Percentiles rank a stretch among this genome's conserved stretches.
phyloP scores from a whole-genome alignment of 148 eudicot genomes.

The Amaranthus palmeri region DNA sequence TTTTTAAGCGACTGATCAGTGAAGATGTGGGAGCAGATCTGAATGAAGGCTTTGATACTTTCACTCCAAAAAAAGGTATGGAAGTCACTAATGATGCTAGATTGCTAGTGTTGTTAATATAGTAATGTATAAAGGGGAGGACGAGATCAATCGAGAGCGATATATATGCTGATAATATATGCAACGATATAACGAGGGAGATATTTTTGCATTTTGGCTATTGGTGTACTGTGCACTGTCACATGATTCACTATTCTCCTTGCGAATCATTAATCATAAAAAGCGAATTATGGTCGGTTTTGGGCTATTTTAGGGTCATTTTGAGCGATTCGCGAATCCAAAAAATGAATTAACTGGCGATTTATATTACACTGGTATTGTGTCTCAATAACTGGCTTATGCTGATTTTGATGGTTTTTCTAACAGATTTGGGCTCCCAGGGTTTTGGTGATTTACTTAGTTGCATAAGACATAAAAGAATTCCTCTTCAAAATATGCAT shows the following conservation, averaged over 20 bases:
- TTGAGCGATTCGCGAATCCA: too few species aligned
- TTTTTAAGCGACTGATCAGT: slow-evolving; percentile 87
- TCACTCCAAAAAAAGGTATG: slow-evolving; percentile 75
- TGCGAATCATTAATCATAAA: too few species aligned
- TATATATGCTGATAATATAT: background rate
- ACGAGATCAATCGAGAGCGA: too few species aligned
- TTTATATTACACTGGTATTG: too few species aligned
- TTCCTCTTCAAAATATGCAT: slow-evolving; percentile 87
- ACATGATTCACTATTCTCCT: too few species aligned
- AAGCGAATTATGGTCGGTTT: too few species aligned
- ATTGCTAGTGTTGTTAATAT: background rate
- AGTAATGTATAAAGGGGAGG: background rate
- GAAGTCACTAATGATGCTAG: background rate
- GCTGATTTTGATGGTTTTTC: slow-evolving; percentile 8
- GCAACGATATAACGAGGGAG: background rate
- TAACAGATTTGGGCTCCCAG: slow-evolving; percentile 85
- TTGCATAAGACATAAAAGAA: slow-evolving; percentile 65
- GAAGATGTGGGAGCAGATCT: slow-evolving; percentile 93
- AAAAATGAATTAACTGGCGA: too few species aligned
- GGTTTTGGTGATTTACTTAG: slow-evolving; percentile 94
- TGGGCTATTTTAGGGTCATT: too few species aligned
- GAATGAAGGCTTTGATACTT: slow-evolving; percentile 94
- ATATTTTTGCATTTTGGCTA: background rate
- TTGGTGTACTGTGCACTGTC: too few species aligned
- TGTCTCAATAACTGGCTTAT: slow-evolving; percentile 1